These are phyloP conservation scores for Ambrosia artemisiifolia DNA, from an alignment of 129 eudicot species.

Conservation along the genomic window DNA sequence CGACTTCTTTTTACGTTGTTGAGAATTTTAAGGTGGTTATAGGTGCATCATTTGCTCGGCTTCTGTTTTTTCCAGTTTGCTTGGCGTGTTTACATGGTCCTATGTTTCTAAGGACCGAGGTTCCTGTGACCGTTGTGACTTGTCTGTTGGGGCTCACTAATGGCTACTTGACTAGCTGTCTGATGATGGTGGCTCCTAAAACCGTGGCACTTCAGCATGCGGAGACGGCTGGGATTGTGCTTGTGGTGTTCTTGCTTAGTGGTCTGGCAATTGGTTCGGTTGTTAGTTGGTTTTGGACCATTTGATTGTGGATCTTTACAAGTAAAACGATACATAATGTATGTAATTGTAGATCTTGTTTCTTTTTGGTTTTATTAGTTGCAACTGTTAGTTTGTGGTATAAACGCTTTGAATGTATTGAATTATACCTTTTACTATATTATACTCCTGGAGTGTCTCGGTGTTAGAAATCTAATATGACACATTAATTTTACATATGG, in stretches of 20 bases:
- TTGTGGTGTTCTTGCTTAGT: slow-evolving; percentile 62
- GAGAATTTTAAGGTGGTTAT: slow-evolving; percentile 72
- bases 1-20: slow-evolving; percentile 62
- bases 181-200: slow-evolving; percentile 76
- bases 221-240: slow-evolving; percentile 80
- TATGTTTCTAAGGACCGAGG: slow-evolving; percentile 61
- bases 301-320: slow-evolving; percentile 30
- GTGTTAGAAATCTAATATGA: too few relatives aligned
- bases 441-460: too few relatives aligned
- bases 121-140: slow-evolving; percentile 71
- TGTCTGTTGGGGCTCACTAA: slow-evolving; percentile 88
- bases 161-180: slow-evolving; percentile 75
- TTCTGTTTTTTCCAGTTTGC: slow-evolving; percentile 69
- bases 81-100: slow-evolving; percentile 86
- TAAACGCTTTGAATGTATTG: neutral
- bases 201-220: slow-evolving; percentile 75
- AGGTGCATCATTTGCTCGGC: slow-evolving; percentile 62
- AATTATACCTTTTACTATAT: neutral
- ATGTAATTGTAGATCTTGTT: slow-evolving; percentile 15
- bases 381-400: neutral
- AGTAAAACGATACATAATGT: neutral
- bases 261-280: slow-evolving; percentile 80
- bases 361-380: neutral
- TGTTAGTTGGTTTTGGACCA: slow-evolving; percentile 91
- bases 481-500: too few relatives aligned